Evolutionary conservation across 192 early-diverging fungal species (phyloP).

Genomic region (Powellomyces hirtus): DNA sequence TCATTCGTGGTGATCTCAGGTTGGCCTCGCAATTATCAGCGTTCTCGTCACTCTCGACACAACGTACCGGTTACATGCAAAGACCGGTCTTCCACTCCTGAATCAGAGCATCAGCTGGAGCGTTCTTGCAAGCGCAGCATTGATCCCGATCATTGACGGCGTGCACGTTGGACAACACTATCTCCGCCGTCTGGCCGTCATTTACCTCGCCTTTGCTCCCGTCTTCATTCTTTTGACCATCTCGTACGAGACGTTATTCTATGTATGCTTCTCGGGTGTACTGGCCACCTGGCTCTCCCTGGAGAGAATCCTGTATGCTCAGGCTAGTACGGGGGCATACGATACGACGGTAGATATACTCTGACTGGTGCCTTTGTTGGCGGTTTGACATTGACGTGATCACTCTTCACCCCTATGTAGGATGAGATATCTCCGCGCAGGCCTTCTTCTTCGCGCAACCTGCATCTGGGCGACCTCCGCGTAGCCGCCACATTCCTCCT

Average conservation of each 20-base stretch:
- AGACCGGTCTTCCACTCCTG: slow-evolving; percentile 64
- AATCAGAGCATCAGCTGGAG: slow-evolving; percentile 69
- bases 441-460: background rate
- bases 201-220: slow-evolving; percentile 85
- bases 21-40: slow-evolving; percentile 50
- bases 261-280: slow-evolving; percentile 73
- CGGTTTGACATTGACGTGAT: too few species aligned
- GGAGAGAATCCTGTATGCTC: slow-evolving; percentile 52
- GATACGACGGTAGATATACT: too few species aligned
- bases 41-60: slow-evolving; percentile 64
- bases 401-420: too few species aligned
- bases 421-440: too few species aligned
- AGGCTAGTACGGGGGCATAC: too few species aligned
- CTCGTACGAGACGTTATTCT: slow-evolving; percentile 90
- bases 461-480: slow-evolving; percentile 34
- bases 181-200: slow-evolving; percentile 72
- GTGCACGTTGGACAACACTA: slow-evolving; percentile 66
- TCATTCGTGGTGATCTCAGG: slow-evolving; percentile 26
- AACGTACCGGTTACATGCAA: slow-evolving; percentile 51
- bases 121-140: slow-evolving; percentile 58
- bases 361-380: too few species aligned
- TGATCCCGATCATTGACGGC: slow-evolving; percentile 64
- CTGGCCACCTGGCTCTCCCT: slow-evolving; percentile 75
- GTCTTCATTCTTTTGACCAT: slow-evolving; percentile 83
- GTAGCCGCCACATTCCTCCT: slow-evolving; percentile 68